Percentiles rank a stretch among this genome's conserved stretches.
phyloP scores from a whole-genome alignment of 2,329 filamentous ascomycete species.

The Pestalotiopsis sp. region DNA sequence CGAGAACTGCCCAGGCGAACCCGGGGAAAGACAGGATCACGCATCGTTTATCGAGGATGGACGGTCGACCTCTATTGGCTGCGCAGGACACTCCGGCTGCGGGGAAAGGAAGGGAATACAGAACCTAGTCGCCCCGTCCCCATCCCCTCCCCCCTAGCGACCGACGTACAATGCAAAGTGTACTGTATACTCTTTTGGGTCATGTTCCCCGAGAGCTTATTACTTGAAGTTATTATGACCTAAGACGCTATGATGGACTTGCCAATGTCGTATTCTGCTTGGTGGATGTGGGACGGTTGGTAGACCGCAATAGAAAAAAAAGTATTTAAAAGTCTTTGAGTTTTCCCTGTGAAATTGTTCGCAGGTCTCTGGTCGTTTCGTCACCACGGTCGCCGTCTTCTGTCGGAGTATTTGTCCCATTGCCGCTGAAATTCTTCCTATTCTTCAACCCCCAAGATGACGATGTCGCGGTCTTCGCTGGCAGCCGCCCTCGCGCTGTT shows the following conservation, averaged over 20 bases:
- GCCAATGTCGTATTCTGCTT: background rate
- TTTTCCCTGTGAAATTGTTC: background rate
- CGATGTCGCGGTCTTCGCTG: background rate
- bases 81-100: background rate
- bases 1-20: background rate
- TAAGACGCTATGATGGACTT: background rate
- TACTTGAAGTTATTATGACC: slow-evolving; percentile 1
- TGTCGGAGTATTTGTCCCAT: background rate
- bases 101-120: background rate
- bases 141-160: background rate
- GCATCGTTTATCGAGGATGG: background rate
- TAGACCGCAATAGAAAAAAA: background rate
- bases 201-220: slow-evolving; percentile 8
- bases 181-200: slow-evolving; percentile 8
- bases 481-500: background rate
- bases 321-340: slow-evolving; percentile 2
- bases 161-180: background rate
- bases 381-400: background rate
- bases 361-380: background rate
- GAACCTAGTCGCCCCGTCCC: too few relatives aligned
- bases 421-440: background rate
- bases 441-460: background rate
- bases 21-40: background rate
- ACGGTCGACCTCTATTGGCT: background rate
- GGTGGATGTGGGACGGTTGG: background rate